phyloP scores from a whole-genome alignment of 345 rosid genomes.

The Boechera stricta region DNA sequence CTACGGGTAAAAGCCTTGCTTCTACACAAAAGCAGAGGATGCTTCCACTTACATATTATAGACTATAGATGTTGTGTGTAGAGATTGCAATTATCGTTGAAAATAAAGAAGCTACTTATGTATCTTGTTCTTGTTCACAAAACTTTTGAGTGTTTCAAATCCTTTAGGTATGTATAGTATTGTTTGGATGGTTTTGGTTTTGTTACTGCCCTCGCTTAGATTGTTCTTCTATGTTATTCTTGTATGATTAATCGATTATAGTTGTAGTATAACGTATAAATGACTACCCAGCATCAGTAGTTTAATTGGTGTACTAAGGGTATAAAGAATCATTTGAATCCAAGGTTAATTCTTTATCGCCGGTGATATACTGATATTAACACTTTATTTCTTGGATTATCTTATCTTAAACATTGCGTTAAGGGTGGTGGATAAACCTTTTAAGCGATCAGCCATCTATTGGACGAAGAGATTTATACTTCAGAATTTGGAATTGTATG shows the following conservation, averaged over 20 bases:
- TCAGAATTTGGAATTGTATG: slow-evolving; percentile 4
- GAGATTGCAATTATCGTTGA: slow-evolving; percentile 2
- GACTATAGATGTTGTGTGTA: slow-evolving; percentile 26
- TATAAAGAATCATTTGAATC: background rate
- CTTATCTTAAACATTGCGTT: slow-evolving; percentile 7
- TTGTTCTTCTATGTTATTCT: background rate
- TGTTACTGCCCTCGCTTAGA: background rate
- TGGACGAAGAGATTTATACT: background rate
- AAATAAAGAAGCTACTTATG: slow-evolving; percentile 15
- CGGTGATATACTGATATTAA: background rate
- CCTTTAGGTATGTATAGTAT: background rate
- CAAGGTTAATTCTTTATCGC: background rate
- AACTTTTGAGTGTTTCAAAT: slow-evolving; percentile 2
- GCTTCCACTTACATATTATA: slow-evolving; percentile 25
- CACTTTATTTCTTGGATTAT: background rate
- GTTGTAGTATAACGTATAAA: no score
- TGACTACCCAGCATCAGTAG: no score
- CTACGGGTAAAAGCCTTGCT: slow-evolving; percentile 63
- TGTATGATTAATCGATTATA: background rate
- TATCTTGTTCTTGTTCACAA: slow-evolving; percentile 28
- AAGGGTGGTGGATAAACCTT: slow-evolving; percentile 9
- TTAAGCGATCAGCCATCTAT: slow-evolving; percentile 16
- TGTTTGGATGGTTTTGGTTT: slow-evolving; percentile 8
- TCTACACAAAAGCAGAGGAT: slow-evolving; percentile 11
- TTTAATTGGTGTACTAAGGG: no score